phyloP scores from a whole-genome alignment of 352 stramenopile species.

The Globisporangium paddicum region DNA sequence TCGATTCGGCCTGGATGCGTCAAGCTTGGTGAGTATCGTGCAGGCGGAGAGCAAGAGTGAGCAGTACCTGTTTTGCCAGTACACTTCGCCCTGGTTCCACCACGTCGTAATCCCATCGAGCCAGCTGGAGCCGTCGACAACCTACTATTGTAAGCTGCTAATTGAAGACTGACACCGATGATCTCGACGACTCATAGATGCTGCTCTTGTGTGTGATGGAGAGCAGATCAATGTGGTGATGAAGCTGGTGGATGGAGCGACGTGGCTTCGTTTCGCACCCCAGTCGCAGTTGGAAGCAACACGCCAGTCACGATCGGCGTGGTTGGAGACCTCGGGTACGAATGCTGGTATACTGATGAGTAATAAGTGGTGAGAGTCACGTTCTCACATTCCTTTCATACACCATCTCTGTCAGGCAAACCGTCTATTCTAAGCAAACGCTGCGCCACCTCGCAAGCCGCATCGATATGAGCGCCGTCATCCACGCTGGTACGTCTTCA shows the following conservation, averaged over 20 bases:
- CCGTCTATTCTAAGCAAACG: conserved; percentile 83
- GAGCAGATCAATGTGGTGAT: conserved; percentile 55
- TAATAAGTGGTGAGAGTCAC: too few species aligned
- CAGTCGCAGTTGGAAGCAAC: conserved; percentile 37
- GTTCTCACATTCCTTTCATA: background rate
- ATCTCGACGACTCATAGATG: background rate
- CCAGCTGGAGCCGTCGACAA: conserved; percentile 38
- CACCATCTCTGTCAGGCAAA: conserved; percentile 48
- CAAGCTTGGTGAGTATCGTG: conserved; percentile 23
- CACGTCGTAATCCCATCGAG: conserved; percentile 55
- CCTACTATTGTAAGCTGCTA: conserved; percentile 65
- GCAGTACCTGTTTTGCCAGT: conserved; percentile 78
- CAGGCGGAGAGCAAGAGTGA: conserved; percentile 22
- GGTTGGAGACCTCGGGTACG: conserved; percentile 87
- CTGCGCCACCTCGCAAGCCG: conserved; percentile 57
- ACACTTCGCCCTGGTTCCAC: conserved; percentile 73
- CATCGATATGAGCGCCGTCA: conserved; percentile 45
- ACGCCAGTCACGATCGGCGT: conserved; percentile 73
- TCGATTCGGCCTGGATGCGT: conserved; percentile 33
- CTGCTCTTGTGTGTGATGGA: conserved; percentile 8
- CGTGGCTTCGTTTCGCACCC: conserved; percentile 51
- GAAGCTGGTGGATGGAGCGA: conserved; percentile 41
- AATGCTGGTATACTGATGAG: background rate
- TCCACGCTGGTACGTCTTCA: conserved; percentile 45
- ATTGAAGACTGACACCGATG: background rate